Evolutionary conservation across 2,329 filamentous ascomycete species (phyloP).

Genomic region (Capronia americana): DNA sequence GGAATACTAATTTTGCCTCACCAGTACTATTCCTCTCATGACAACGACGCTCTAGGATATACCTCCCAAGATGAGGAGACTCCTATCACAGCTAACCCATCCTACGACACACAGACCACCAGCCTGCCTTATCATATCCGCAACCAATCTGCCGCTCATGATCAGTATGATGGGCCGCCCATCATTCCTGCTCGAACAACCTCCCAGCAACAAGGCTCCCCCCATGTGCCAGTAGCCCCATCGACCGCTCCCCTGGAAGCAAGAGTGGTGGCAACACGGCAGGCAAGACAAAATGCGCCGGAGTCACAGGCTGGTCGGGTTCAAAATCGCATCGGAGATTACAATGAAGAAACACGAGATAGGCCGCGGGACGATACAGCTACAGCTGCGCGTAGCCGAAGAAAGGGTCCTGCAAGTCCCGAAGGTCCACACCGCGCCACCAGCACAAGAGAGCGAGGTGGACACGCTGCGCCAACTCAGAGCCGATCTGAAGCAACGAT

Average conservation of each 20-base stretch:
- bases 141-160: conserved; percentile 46
- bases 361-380: conserved; percentile 44
- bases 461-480: conserved; percentile 45
- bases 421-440: conserved; percentile 54
- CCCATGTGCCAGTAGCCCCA: conserved; percentile 46
- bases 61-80: conserved; percentile 22
- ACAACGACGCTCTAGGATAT: conserved; percentile 23
- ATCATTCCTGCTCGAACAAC: conserved; percentile 82
- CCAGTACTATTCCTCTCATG: conserved; percentile 30
- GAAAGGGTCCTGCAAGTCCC: conserved; percentile 54
- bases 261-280: conserved; percentile 49
- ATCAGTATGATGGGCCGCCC: conserved; percentile 67
- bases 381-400: conserved; percentile 51
- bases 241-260: conserved; percentile 46
- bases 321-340: conserved; percentile 49
- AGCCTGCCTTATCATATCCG: conserved; percentile 40
- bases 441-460: conserved; percentile 50
- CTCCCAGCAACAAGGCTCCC: conserved; percentile 65
- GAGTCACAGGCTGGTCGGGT: conserved; percentile 43
- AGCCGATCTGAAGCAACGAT: conserved; percentile 51
- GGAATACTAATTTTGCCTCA: conserved; percentile 15
- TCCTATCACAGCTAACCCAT: conserved; percentile 23
- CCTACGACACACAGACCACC: conserved; percentile 29
- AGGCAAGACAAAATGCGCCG: conserved; percentile 46
- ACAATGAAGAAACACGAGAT: conserved; percentile 53